phyloP scores from a whole-genome alignment of 257 asterid species.

The Solanum habrochaites region DNA sequence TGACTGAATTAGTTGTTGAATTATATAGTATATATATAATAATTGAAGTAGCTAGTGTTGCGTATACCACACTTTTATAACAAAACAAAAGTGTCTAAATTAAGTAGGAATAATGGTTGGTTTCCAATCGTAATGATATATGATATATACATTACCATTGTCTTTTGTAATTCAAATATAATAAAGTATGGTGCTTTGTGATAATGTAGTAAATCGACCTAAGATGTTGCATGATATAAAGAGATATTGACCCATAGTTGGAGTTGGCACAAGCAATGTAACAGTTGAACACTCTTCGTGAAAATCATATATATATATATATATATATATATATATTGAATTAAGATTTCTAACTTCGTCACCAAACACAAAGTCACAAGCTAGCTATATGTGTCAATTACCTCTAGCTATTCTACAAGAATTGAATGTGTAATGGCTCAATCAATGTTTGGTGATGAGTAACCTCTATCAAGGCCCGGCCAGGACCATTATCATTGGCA shows the following conservation, averaged over 20 bases:
- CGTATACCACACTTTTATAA: background rate
- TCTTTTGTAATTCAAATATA: background rate
- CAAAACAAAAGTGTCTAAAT: background rate
- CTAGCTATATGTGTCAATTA: constrained; percentile 2
- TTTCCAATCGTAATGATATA: background rate
- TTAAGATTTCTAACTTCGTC: background rate
- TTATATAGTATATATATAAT: background rate
- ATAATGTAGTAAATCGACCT: too few species aligned
- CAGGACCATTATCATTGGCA: background rate
- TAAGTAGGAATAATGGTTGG: background rate
- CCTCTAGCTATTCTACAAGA: background rate
- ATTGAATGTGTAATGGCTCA: constrained; percentile 20
- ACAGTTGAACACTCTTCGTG: background rate
- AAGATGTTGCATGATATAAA: background rate
- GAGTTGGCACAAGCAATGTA: constrained; percentile 1
- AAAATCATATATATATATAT: too few species aligned
- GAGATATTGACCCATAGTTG: background rate
- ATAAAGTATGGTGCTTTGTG: background rate
- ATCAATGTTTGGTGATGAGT: background rate
- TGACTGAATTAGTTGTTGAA: constrained; percentile 3
- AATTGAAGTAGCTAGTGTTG: background rate
- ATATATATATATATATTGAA: too few species aligned
- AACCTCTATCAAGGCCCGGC: background rate
- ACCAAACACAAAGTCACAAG: background rate
- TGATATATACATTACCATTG: background rate